These are phyloP conservation scores for Calonectria multiphialidica DNA, from an alignment of 2,329 filamentous ascomycete species.

Conservation along the genomic window DNA sequence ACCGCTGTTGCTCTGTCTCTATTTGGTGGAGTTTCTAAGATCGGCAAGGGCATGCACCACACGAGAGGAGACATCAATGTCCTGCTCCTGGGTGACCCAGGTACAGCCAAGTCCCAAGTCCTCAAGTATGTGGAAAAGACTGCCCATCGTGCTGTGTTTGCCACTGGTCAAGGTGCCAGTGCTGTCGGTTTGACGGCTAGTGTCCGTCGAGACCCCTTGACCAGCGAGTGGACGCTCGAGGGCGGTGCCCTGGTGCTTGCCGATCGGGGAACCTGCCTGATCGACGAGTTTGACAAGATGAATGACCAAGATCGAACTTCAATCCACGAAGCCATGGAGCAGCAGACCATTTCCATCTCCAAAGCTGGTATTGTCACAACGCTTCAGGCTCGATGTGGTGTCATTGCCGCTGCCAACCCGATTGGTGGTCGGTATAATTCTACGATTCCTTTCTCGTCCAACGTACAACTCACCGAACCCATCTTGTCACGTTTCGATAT, in stretches of 20 bases:
- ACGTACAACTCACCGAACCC: conserved; percentile 96
- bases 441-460: conserved; percentile 94
- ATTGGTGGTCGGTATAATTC: conserved; percentile 97
- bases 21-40: conserved; percentile 94
- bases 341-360: conserved; percentile 98
- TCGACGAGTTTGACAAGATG: conserved; percentile 99
- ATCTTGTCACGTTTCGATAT: conserved; percentile 99
- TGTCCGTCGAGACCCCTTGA: conserved; percentile 94
- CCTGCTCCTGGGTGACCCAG: conserved; percentile 93
- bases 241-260: conserved; percentile 95
- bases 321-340: conserved; percentile 99
- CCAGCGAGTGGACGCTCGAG: conserved; percentile 97
- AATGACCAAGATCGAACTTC: conserved; percentile 98
- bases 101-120: conserved; percentile 97
- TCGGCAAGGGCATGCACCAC: conserved; percentile 86
- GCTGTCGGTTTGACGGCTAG: conserved; percentile 98
- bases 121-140: conserved; percentile 99
- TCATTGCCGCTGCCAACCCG: conserved; percentile 96
- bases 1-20: conserved; percentile 94
- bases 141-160: conserved; percentile 95
- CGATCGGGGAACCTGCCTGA: conserved; percentile 93
- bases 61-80: conserved; percentile 99
- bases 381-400: conserved; percentile 93
- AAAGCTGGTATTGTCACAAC: conserved; percentile 99
- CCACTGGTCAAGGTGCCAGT: conserved; percentile 95